Evolutionary conservation across 495 filamentous ascomycete genomes (phyloP).

Genomic region (Lasiosphaeris hirsuta): DNA sequence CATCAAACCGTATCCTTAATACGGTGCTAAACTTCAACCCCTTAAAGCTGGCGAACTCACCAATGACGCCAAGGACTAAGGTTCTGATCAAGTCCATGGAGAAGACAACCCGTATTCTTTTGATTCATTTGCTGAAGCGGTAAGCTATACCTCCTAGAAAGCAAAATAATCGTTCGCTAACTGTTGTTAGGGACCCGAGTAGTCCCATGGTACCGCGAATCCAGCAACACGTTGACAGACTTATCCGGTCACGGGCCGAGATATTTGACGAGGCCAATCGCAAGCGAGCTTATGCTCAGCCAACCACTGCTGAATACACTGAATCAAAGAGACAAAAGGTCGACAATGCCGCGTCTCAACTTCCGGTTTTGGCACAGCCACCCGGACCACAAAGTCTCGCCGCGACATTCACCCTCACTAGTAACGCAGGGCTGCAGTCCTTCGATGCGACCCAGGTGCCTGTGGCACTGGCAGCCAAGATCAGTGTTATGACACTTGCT

Average conservation of each 20-base stretch:
- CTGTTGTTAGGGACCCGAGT: constrained; percentile 58
- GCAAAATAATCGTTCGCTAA: constrained; percentile 18
- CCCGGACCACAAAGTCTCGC: constrained; percentile 72
- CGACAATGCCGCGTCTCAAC: constrained; percentile 30
- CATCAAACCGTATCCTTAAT: constrained; percentile 79
- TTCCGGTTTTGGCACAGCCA: constrained; percentile 62
- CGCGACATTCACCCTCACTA: constrained; percentile 79
- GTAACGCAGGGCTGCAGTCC: constrained; percentile 63
- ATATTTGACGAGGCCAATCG: constrained; percentile 71
- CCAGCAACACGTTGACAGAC: constrained; percentile 74
- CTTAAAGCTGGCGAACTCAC: constrained; percentile 67
- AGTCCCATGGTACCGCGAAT: constrained; percentile 67
- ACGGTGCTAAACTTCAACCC: constrained; percentile 90
- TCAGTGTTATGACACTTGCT: constrained; percentile 67
- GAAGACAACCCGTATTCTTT: constrained; percentile 77
- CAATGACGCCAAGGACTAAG: constrained; percentile 72
- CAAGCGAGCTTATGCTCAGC: constrained; percentile 70
- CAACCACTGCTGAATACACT: constrained; percentile 55
- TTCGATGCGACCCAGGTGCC: constrained; percentile 84
- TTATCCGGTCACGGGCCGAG: constrained; percentile 70
- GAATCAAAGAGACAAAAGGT: constrained; percentile 43
- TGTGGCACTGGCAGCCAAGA: constrained; percentile 67
- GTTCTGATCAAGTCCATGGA: constrained; percentile 90
- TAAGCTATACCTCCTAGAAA: constrained; percentile 31
- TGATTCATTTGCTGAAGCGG: constrained; percentile 77